Base-by-base conservation (phyloP, 2,329 filamentous ascomycete genomes). In the Fusarium xylarioides region DNA sequence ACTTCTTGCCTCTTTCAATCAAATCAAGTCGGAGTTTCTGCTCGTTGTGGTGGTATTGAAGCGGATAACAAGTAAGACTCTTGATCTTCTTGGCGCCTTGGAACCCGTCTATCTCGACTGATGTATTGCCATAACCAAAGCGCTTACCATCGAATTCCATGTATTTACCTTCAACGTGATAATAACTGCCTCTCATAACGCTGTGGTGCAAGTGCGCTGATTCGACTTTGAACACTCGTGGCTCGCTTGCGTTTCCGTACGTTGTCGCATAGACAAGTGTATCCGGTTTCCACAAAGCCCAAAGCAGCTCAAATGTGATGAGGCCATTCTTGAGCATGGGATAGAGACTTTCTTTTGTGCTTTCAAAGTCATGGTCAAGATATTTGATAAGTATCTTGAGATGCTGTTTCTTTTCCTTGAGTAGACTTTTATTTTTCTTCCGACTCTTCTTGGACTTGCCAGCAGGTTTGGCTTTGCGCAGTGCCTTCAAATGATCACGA, bases 201-300 rank as follows among this genome's bases (percentile, higher is more conserved):
- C 87, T 90, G 47, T 82, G 85, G 55, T 93, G 91, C 74, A 93
- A 93, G 76, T 91, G 91, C 1, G 92, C 91, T 71, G 91, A 88
- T 66, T 95, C 93, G 3, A 95, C 90, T 80, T 93, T 95, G 87
- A 97, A 95, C 15, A 92, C 92, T 21, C 93, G 89, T 4, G 94
- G 93, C 76, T 96, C 91, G 43, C 95, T 93, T 19, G 86, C 83
- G 40, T 90, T 91, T 7, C 92, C 92, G 71, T 97, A 97, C 0
- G 93, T 95, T 0, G 90, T 89, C 0, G 92, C 90, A 79, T 92
- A 95, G 2, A 90, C 92, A 26, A 97, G 88, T 0, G 93, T 94
- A 76, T 94, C 93, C 0, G 95, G 95, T 78, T 96, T 97, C 88
- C 93, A 97, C 7, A 97, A 83, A 0, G 94, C 94, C 95, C 95